phyloP scores from a whole-genome alignment of 371 early-diverging fungal species.

The Polyrhizophydium stewartii region DNA sequence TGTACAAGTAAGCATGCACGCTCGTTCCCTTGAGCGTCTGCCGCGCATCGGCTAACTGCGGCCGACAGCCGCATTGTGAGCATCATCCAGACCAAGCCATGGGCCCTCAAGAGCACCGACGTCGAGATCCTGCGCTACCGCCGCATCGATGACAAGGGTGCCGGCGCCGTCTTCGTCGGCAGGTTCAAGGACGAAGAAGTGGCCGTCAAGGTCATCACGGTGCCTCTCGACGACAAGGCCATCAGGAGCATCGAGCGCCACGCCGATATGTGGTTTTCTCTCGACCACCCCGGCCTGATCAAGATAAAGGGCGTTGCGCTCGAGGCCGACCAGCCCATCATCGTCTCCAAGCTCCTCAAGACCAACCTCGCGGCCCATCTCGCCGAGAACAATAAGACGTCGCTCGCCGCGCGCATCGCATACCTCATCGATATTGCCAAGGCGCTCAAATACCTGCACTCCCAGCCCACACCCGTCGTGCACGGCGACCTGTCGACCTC shows the following conservation, averaged over 20 bases:
- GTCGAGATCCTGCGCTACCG: too few relatives aligned
- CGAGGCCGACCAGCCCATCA: neutral
- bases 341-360: neutral
- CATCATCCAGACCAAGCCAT: too few relatives aligned
- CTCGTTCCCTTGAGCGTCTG: too few relatives aligned
- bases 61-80: too few relatives aligned
- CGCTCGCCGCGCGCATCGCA: neutral
- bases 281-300: neutral
- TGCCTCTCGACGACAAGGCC: too few relatives aligned
- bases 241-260: neutral
- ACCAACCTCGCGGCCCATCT: neutral
- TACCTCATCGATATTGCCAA: neutral
- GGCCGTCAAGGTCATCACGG: too few relatives aligned
- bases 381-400: neutral
- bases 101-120: too few relatives aligned
- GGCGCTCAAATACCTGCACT: slow-evolving; percentile 11
- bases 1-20: too few relatives aligned
- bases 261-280: neutral
- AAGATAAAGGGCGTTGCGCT: neutral
- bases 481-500: slow-evolving; percentile 33
- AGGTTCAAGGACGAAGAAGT: too few relatives aligned
- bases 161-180: too few relatives aligned
- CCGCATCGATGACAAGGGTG: too few relatives aligned
- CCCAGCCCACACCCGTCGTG: slow-evolving; percentile 15
- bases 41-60: too few relatives aligned